Evolutionary conservation across 306 rosid genomes (phyloP).

Genomic region (Quercus mongolica): DNA sequence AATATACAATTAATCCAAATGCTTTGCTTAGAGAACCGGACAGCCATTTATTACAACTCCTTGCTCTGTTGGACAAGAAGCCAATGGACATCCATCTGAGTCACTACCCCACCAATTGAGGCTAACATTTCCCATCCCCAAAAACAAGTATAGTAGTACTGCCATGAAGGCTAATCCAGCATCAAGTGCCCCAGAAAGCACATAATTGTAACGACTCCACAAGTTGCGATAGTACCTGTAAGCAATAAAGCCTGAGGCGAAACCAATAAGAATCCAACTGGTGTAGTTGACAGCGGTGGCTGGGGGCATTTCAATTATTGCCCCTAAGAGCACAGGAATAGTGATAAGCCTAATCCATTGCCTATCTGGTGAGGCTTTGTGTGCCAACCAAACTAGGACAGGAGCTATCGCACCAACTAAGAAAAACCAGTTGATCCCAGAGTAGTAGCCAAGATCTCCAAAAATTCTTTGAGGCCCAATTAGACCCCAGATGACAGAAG

Average conservation of each 20-base stretch:
- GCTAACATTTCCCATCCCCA: slow-evolving; percentile 49
- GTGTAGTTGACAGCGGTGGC: slow-evolving; percentile 74
- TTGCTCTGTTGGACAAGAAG: slow-evolving; percentile 66
- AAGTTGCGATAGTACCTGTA: slow-evolving; percentile 61
- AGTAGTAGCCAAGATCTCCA: slow-evolving; percentile 73
- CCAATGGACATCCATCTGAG: slow-evolving; percentile 69
- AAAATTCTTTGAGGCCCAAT: slow-evolving; percentile 72
- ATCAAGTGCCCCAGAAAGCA: slow-evolving; percentile 75
- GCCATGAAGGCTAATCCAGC: slow-evolving; percentile 90
- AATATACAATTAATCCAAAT: neutral
- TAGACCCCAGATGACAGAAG: slow-evolving; percentile 85
- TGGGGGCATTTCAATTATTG: slow-evolving; percentile 62
- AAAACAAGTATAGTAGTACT: slow-evolving; percentile 58
- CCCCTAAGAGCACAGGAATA: slow-evolving; percentile 65
- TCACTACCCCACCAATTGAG: slow-evolving; percentile 77
- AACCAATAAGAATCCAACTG: slow-evolving; percentile 75
- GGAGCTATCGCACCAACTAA: slow-evolving; percentile 73
- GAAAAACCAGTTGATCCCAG: slow-evolving; percentile 79
- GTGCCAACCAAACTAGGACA: slow-evolving; percentile 66
- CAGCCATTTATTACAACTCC: slow-evolving; percentile 46
- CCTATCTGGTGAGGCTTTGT: slow-evolving; percentile 60
- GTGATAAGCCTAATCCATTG: slow-evolving; percentile 65
- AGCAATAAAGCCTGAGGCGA: slow-evolving; percentile 60
- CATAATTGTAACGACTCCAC: slow-evolving; percentile 86
- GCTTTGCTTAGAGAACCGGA: slow-evolving; percentile 27